Percentiles rank a stretch among this genome's conserved stretches.
Conservation (phyloP, 352 stramenopile genomes). For the Globisporangium echinulatum region DNA sequence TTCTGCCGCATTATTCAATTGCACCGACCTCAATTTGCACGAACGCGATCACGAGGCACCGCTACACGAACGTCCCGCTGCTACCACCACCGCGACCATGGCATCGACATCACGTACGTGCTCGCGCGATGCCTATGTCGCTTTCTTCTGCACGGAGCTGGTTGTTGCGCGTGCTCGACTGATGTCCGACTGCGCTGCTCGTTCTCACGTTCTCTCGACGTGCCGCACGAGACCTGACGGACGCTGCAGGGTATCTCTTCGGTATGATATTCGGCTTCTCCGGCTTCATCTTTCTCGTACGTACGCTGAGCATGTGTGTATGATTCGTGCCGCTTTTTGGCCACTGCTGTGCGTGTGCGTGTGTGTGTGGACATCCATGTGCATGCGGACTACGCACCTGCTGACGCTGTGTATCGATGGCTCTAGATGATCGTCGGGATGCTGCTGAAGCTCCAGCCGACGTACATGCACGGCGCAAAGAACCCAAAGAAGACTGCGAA, state of each 20-base stretch:
- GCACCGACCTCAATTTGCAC: too few species aligned
- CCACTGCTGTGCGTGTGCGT: neutral
- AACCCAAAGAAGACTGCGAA: conserved; percentile 64
- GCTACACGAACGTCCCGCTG: too few species aligned
- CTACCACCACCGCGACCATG: too few species aligned
- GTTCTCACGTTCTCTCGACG: too few species aligned
- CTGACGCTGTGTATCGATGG: conserved; percentile 9
- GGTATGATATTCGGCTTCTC: conserved; percentile 75
- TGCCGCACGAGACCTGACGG: too few species aligned
- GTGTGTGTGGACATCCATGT: too few species aligned
- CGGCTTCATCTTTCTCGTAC: conserved; percentile 74
- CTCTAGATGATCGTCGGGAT: conserved; percentile 55
- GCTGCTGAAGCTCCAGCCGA: conserved; percentile 67
- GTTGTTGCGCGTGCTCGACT: neutral
- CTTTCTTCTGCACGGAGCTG: too few species aligned
- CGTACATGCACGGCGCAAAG: conserved; percentile 69
- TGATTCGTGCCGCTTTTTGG: too few species aligned
- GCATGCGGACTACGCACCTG: neutral
- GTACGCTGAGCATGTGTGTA: neutral
- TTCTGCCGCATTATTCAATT: too few species aligned
- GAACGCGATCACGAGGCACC: too few species aligned
- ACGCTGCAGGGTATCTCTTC: conserved; percentile 50
- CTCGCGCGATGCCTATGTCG: neutral
- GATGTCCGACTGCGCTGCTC: too few species aligned
- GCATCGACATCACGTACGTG: neutral